Percentiles rank a stretch among this genome's conserved stretches.
phyloP scores from a whole-genome alignment of 345 rosid species.

The Salix purpurea region DNA sequence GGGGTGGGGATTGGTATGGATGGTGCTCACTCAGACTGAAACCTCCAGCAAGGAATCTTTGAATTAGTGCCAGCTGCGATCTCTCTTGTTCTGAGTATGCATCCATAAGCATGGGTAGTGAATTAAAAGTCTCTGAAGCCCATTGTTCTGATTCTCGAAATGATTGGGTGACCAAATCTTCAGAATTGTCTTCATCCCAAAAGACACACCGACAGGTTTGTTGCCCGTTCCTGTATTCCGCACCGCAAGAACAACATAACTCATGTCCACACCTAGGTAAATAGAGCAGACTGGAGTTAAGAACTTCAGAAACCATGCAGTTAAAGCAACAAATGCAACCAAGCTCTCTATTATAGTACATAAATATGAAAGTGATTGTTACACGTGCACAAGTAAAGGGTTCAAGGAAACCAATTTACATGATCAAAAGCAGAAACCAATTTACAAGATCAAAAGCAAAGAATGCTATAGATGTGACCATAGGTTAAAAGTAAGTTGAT shows the following conservation, averaged over 20 bases:
- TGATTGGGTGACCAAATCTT: slow-evolving; percentile 47
- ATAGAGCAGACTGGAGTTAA: slow-evolving; percentile 7
- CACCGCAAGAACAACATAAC: slow-evolving; percentile 95
- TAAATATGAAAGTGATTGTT: not conserved
- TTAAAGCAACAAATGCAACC: not conserved
- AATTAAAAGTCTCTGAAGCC: slow-evolving; percentile 90
- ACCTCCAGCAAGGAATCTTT: slow-evolving; percentile 91
- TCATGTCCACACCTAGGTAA: slow-evolving; percentile 79
- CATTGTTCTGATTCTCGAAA: slow-evolving; percentile 89
- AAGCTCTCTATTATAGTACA: not conserved
- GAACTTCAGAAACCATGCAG: not conserved
- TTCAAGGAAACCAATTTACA: not conserved
- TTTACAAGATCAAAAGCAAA: not conserved
- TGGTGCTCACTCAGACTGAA: slow-evolving; percentile 86
- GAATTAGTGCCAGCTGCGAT: slow-evolving; percentile 84
- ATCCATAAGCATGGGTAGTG: slow-evolving; percentile 77
- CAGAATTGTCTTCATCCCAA: slow-evolving; percentile 80
- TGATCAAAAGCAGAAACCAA: not conserved
- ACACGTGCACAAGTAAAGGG: not conserved
- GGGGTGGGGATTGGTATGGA: slow-evolving; percentile 85
- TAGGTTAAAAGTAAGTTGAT: not conserved
- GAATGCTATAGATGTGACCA: not conserved
- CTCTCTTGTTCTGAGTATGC: slow-evolving; percentile 96
- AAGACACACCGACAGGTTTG: slow-evolving; percentile 85
- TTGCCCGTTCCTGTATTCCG: slow-evolving; percentile 66